phyloP scores from a whole-genome alignment of 2,329 filamentous ascomycete genomes.

The Fusarium sp. region DNA sequence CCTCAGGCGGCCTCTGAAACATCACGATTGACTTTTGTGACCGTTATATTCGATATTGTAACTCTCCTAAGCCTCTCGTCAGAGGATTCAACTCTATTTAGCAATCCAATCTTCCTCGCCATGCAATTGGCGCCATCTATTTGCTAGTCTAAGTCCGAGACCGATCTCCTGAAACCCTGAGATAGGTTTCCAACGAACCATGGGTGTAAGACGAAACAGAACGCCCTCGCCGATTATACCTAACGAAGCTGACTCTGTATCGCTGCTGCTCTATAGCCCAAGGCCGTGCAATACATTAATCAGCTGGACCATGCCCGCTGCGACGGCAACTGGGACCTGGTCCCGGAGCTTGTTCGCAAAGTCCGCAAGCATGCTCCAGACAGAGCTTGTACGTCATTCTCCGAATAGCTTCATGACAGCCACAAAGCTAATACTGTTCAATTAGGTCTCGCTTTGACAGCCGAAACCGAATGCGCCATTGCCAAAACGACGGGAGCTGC shows the following conservation, averaged over 20 bases:
- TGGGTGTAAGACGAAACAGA: conserved; percentile 47
- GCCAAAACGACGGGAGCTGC: conserved; percentile 59
- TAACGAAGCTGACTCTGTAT: conserved; percentile 35
- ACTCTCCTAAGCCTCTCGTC: not conserved
- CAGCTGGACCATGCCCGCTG: conserved; percentile 88
- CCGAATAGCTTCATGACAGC: not conserved
- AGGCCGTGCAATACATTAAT: conserved; percentile 83
- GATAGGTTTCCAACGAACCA: conserved; percentile 45
- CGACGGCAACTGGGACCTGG: conserved; percentile 84
- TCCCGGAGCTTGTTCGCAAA: conserved; percentile 91
- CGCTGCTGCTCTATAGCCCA: conserved; percentile 58
- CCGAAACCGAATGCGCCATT: conserved; percentile 74
- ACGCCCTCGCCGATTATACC: not conserved
- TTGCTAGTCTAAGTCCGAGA: conserved; percentile 36
- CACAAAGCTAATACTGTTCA: conserved; percentile 14
- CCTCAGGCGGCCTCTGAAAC: conserved; percentile 5
- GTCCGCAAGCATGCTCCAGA: conserved; percentile 92
- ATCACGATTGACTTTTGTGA: not conserved
- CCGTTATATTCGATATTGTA: not conserved
- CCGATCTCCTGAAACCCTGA: conserved; percentile 46
- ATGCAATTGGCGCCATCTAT: conserved; percentile 37
- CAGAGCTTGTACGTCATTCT: conserved; percentile 73
- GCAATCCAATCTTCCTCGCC: conserved; percentile 13
- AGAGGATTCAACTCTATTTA: conserved; percentile 1
- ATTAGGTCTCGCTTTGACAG: conserved; percentile 74